Conservation (phyloP, 2,329 filamentous ascomycete genomes). For the Orbilia blumenaviensis region DNA sequence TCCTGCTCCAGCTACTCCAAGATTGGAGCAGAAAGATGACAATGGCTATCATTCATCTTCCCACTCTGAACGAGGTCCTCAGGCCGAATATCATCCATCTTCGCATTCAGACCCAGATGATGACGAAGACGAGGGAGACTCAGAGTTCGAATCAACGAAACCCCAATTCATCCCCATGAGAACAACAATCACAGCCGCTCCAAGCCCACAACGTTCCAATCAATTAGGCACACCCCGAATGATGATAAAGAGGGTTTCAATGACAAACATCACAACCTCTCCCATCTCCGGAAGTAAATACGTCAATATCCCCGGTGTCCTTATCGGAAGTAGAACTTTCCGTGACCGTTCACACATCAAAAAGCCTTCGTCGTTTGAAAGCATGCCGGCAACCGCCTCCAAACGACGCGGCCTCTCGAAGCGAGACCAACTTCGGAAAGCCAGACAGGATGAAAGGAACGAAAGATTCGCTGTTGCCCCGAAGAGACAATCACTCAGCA, state of each 20-base stretch:
- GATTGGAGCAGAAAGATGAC: background rate
- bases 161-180: conserved; percentile 32
- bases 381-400: conserved; percentile 15
- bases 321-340: conserved; percentile 47
- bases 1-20: background rate
- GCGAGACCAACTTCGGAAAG: conserved; percentile 18
- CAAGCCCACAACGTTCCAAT: conserved; percentile 1
- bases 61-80: conserved; percentile 38
- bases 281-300: conserved; percentile 44
- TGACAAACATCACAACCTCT: conserved; percentile 50
- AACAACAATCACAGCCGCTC: conserved; percentile 28
- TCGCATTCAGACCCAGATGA: conserved; percentile 33
- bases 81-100: conserved; percentile 35
- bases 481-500: conserved; percentile 47
- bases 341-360: conserved; percentile 43
- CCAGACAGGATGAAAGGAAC: conserved; percentile 12
- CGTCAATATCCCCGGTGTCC: conserved; percentile 25
- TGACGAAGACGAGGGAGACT: conserved; percentile 7
- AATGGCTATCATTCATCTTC: conserved; percentile 50
- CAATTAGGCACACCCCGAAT: conserved; percentile 41
- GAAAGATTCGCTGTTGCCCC: conserved; percentile 21
- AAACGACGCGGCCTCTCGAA: conserved; percentile 39
- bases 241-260: conserved; percentile 52
- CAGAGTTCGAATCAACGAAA: conserved; percentile 16
- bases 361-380: conserved; percentile 29